Conservation (phyloP, 176 grass and related monocot species). For the Oryza nivara region DNA sequence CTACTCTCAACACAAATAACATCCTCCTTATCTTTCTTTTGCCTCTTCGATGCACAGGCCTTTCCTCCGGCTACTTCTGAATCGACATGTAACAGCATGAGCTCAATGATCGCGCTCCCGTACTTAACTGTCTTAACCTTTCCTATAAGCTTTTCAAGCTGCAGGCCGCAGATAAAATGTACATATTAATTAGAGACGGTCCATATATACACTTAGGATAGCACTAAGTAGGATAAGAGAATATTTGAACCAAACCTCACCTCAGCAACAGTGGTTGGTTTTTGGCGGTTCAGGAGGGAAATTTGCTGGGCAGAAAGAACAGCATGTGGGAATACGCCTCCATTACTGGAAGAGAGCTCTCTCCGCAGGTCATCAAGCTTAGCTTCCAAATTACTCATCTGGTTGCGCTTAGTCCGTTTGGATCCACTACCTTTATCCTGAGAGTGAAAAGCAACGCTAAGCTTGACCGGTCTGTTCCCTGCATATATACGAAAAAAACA, state of each 20-base stretch:
- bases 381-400: constrained; percentile 63
- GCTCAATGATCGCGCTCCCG: constrained; percentile 60
- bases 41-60: constrained; percentile 42
- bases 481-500: constrained; percentile 12
- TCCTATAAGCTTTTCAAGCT: constrained; percentile 84
- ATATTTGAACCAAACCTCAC: constrained; percentile 46
- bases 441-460: constrained; percentile 43
- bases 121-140: constrained; percentile 89
- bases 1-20: constrained; percentile 70
- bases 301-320: constrained; percentile 76
- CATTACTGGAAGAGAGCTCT: constrained; percentile 59
- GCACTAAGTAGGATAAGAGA: background rate
- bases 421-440: constrained; percentile 35
- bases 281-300: constrained; percentile 56
- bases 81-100: constrained; percentile 41
- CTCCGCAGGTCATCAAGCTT: constrained; percentile 74
- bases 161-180: constrained; percentile 27
- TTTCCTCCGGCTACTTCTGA: constrained; percentile 31
- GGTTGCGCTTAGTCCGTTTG: constrained; percentile 56
- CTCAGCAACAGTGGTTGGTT: constrained; percentile 61
- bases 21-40: constrained; percentile 58
- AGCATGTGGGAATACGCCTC: constrained; percentile 73
- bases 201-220: no score
- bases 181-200: constrained; percentile 1
- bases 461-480: constrained; percentile 72